Evolutionary conservation across 495 filamentous ascomycete species (phyloP), one percentile per base, ranked within the genome.

Genomic region (Aspergillus mulundensis): DNA sequence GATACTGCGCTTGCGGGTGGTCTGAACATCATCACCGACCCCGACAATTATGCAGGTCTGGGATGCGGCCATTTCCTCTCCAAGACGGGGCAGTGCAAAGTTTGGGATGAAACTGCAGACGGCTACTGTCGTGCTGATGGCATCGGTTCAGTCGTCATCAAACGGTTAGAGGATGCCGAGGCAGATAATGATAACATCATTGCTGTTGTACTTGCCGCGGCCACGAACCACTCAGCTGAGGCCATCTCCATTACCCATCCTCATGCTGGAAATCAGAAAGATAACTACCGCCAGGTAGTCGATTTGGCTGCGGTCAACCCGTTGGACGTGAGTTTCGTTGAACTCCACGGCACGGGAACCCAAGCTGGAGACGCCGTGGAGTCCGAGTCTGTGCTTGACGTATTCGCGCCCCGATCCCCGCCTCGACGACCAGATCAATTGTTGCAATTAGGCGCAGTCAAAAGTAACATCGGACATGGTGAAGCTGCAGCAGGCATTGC

Each of bases 1-100:
- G 84, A 90, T 61, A 87, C 85, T 36, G 88, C 84, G 12, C 74
- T 88, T 19, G 87, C 85, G 32, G 89, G 89, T 46, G 89, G 89
- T 53, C 74, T 85, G 30, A 89, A 85, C 42, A 52, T 76, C 24
- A 73, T 88, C 66, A 88, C 83, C 21, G 84, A 84, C 60, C 78
- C 87, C 7, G 86, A 90, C 69, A 83, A 83, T 73, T 88, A 84
- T 66, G 73, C 84, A 12, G 87, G 86, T 46, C 77, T 91, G n/a
- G 81, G 80, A 59, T 76, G 81, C 56, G 86, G 82, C 1, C 80
- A 87, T 64, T 89, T 89, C 70, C 69, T 89, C 50, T 88, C 85
- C 14, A 85, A 85, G 59, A 86, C 79, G 51, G 61, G 86, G 7
- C 74, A 77, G 43, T 90, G 87, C 69, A 86, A 88, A 21, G 82